phyloP scores from a whole-genome alignment of 176 grass and related monocot genomes.

The Hyparrhenia diplandra region DNA sequence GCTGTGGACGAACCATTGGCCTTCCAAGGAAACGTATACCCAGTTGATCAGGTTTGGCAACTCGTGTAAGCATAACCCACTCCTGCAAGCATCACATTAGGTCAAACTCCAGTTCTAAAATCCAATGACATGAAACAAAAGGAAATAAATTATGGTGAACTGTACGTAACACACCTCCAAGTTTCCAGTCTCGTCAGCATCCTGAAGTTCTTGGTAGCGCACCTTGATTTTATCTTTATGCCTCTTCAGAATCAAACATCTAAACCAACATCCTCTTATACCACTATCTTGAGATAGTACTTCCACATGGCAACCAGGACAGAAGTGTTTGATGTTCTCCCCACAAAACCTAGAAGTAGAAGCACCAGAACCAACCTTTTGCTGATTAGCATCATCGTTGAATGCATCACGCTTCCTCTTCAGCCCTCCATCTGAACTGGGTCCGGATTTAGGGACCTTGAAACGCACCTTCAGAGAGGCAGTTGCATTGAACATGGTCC shows the following conservation, averaged over 20 bases:
- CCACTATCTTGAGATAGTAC: slow-evolving; percentile 88
- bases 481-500: slow-evolving; percentile 54
- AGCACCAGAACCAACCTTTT: slow-evolving; percentile 11
- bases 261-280: slow-evolving; percentile 94
- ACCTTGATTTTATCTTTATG: slow-evolving; percentile 75
- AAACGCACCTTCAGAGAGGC: slow-evolving; percentile 73
- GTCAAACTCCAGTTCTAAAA: background rate
- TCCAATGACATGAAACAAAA: background rate
- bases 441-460: slow-evolving; percentile 47
- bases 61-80: slow-evolving; percentile 59
- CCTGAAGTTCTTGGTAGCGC: slow-evolving; percentile 65
- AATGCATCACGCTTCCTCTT: slow-evolving; percentile 47
- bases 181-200: slow-evolving; percentile 71
- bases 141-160: background rate
- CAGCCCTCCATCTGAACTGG: slow-evolving; percentile 34
- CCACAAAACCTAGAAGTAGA: slow-evolving; percentile 18
- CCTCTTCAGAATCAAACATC: slow-evolving; percentile 71
- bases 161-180: slow-evolving; percentile 57
- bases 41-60: slow-evolving; percentile 59
- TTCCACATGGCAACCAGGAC: slow-evolving; percentile 63
- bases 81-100: slow-evolving; percentile 51
- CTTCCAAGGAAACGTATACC: slow-evolving; percentile 52
- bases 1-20: slow-evolving; percentile 57
- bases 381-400: background rate
- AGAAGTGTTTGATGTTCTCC: slow-evolving; percentile 32